Base-by-base conservation (phyloP, 192 early-diverging fungal species). In the Kappamyces sp. region DNA sequence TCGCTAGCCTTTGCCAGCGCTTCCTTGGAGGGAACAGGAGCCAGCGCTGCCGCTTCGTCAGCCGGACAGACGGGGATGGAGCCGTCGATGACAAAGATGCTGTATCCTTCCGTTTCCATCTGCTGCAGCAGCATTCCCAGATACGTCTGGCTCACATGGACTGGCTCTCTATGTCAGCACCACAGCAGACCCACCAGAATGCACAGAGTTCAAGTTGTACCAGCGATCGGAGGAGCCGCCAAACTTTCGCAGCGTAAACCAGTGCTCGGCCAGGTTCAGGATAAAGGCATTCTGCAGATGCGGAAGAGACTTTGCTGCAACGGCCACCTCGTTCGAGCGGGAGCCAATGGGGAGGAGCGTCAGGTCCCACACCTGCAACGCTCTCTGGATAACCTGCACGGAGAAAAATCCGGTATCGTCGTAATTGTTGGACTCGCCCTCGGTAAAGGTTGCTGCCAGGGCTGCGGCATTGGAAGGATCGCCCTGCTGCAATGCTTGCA, bases 201-300 rank as follows among this genome's bases (percentile, higher is more conserved):
- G 74, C 35, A 78, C 64, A 2, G 76, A 80, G 61, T 91, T 86
- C 42, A 91, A 66, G 54, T 91, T 90, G 67, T 88, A 88, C 85
- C 85, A 91, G 31, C 86, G 72, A n/a, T 73, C 70, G 4, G 78
- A 63, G 2, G 74, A 74, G 5, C 72, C 65, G 1, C 83, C 83
- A 71, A 91, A 91, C 49, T 76, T 66, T 12, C 89, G 70, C 37
- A 91, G 48, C 3, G 86, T 84, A 54, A 87, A 80, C 83, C 83
- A 77, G 35, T 73, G 70, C 61, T 74, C 62, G 44, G 64, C 62
- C 40, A 90, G 62, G 65, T 91, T 86, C 67, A 87, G 87, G 41
- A 91, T 90, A 47, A 79, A 91, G 0, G 84, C 87, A 3, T 64
- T 36, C 55, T 80, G 72, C n/a, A 40, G 8, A 1, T 58, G 41